Evolutionary conservation across 2,329 filamentous ascomycete species (phyloP), one percentile per base, ranked within the genome.

Genomic region (Ciborinia camelliae): DNA sequence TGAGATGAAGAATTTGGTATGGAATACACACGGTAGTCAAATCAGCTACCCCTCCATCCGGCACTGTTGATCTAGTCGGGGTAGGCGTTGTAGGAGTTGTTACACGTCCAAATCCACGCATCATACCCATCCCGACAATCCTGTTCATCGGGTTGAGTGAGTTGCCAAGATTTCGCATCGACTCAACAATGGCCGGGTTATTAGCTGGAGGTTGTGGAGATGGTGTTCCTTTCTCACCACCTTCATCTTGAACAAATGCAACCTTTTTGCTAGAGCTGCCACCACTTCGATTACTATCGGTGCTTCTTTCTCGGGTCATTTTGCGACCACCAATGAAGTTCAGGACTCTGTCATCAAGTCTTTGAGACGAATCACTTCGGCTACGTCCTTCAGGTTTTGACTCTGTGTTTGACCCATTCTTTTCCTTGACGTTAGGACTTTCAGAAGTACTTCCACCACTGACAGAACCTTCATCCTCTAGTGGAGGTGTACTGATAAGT

Each of bases 121-220:
- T 89, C 73, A 88, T 84, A 64, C 84, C 84, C 74, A 95, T 92
- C 41, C 87, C 83, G 1, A 89, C 86, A 60, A 96, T 84, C 60
- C 91, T 86, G 52, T 87, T 91, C 75, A 96, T 88, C 3, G 92
- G 92, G 72, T 96, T 96, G 41, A 96, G 80, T 0, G 89, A 88
- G 75, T 84, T 95, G 45, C 91, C 88, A 66, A 96, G 82, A 74
- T 85, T 94, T 63, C 90, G 87, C 80, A 96, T 88, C 15, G 91
- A 91, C 68, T 96, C 91, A 2, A 96, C 84, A 15, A 87, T 77
- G 37, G 90, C 87, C 3, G 88, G 87, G 67, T 83, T 84, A 70
- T 62, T 59, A n/a, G 69, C 67, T 18, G 69, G 41, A 12, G 78
- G 71, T 9, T 76, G 67, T 32, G 73, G 72, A 47, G 75, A 69